Evolutionary conservation across 2,329 filamentous ascomycete genomes (phyloP).

Genomic region (Arachnopeziza araneosa): DNA sequence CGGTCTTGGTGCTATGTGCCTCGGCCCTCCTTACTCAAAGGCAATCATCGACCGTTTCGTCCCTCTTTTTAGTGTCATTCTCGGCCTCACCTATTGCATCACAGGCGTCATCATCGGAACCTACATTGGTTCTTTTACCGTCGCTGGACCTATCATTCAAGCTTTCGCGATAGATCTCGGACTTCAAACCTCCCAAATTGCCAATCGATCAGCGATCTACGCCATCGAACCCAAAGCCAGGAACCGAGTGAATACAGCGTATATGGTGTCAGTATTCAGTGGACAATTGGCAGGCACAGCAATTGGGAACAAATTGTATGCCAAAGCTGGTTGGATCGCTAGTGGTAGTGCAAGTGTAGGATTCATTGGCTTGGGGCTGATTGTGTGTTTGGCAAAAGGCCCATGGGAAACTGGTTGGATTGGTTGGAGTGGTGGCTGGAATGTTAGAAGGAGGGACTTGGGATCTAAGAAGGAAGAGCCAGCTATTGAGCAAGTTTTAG

Average conservation of each 20-base stretch:
- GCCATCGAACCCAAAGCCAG: slow-evolving; percentile 62
- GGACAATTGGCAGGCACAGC: slow-evolving; percentile 69
- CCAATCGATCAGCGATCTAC: slow-evolving; percentile 67
- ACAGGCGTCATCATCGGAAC: slow-evolving; percentile 62
- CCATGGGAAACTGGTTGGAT: slow-evolving; percentile 54
- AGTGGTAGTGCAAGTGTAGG: slow-evolving; percentile 52
- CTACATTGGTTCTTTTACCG: slow-evolving; percentile 57
- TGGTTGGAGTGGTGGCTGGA: slow-evolving; percentile 55
- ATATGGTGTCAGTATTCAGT: slow-evolving; percentile 71
- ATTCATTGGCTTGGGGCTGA: slow-evolving; percentile 43
- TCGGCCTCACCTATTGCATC: slow-evolving; percentile 55
- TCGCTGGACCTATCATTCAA: slow-evolving; percentile 69
- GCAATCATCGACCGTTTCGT: slow-evolving; percentile 65
- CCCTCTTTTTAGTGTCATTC: slow-evolving; percentile 60
- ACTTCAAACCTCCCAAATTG: slow-evolving; percentile 67
- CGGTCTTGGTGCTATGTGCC: slow-evolving; percentile 62
- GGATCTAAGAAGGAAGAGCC: slow-evolving; percentile 8
- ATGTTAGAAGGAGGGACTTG: slow-evolving; percentile 33
- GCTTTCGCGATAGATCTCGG: slow-evolving; percentile 67
- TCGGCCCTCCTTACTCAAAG: slow-evolving; percentile 65
- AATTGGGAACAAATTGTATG: slow-evolving; percentile 51
- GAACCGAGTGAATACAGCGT: slow-evolving; percentile 75
- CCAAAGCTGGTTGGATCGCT: slow-evolving; percentile 48
- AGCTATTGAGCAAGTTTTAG: slow-evolving; percentile 15
- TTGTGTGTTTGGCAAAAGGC: slow-evolving; percentile 42